phyloP scores from a whole-genome alignment of 306 rosid genomes.

The Quercus wislizeni region DNA sequence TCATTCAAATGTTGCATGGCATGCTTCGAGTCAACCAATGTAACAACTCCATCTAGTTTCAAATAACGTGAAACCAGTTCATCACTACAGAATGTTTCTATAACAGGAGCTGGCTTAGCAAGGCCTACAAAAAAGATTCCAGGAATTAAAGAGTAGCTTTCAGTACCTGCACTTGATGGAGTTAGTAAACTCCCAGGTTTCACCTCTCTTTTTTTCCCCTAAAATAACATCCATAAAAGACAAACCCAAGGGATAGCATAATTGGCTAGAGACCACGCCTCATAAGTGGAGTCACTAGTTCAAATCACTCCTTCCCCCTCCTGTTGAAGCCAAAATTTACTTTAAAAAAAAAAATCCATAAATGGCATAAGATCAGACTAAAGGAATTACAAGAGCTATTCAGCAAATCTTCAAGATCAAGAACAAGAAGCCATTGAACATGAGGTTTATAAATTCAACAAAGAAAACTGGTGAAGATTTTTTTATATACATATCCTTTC shows the following conservation, averaged over 20 bases:
- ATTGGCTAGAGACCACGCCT: too few relatives aligned
- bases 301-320: too few relatives aligned
- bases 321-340: too few relatives aligned
- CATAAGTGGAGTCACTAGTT: too few relatives aligned
- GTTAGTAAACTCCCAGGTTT: background rate
- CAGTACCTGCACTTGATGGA: background rate
- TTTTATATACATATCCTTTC: background rate
- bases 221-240: background rate
- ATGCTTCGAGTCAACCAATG: slow-evolving; percentile 89
- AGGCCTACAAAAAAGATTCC: slow-evolving; percentile 53
- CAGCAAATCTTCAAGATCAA: background rate
- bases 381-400: background rate
- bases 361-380: background rate
- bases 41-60: slow-evolving; percentile 92
- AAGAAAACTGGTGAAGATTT: background rate
- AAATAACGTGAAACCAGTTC: slow-evolving; percentile 65
- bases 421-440: background rate
- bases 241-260: too few relatives aligned
- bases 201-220: background rate
- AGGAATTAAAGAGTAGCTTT: background rate
- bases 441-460: background rate
- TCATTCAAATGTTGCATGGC: slow-evolving; percentile 77
- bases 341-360: too few relatives aligned
- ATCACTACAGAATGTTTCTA: slow-evolving; percentile 80
- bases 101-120: slow-evolving; percentile 90